phyloP scores from a whole-genome alignment of 768 basidiomycete genomes.

The Imleria badia region DNA sequence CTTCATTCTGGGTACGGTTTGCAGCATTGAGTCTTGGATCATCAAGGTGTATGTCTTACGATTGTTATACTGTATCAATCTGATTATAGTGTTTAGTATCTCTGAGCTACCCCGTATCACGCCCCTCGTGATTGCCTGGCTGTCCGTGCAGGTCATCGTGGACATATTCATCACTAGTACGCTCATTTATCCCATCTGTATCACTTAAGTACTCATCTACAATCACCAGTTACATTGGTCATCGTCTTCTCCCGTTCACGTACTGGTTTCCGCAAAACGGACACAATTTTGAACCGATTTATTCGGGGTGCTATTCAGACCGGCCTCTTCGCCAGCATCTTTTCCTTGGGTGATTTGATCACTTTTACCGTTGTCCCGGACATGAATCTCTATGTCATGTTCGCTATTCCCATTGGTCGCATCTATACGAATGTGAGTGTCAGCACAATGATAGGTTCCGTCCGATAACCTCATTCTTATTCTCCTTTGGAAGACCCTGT shows the following conservation, averaged over 20 bases:
- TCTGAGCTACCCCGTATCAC: conserved; percentile 40
- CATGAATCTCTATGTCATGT: conserved; percentile 30
- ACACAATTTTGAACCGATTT: not conserved
- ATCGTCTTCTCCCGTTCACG: not conserved
- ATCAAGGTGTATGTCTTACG: conserved; percentile 36
- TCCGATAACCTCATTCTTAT: no score
- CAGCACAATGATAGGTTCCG: no score
- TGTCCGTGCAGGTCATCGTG: conserved; percentile 43
- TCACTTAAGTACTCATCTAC: not conserved
- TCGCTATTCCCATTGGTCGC: conserved; percentile 38
- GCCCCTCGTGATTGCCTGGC: conserved; percentile 47
- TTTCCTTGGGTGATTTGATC: not conserved
- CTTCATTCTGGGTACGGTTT: conserved; percentile 43
- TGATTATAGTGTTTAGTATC: conserved; percentile 22
- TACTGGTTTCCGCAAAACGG: not conserved
- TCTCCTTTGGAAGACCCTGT: conserved; percentile 1
- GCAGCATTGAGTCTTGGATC: conserved; percentile 44
- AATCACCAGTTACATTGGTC: not conserved
- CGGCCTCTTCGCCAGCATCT: not conserved
- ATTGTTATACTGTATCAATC: not conserved
- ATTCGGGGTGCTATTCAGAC: conserved; percentile 1
- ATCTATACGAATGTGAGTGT: conserved; percentile 41
- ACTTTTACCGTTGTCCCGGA: conserved; percentile 28
- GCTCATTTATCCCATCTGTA: not conserved
- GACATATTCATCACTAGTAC: conserved; percentile 46